Evolutionary conservation across 2,329 filamentous ascomycete genomes (phyloP).

Genomic region (Aureobasidium sp.): DNA sequence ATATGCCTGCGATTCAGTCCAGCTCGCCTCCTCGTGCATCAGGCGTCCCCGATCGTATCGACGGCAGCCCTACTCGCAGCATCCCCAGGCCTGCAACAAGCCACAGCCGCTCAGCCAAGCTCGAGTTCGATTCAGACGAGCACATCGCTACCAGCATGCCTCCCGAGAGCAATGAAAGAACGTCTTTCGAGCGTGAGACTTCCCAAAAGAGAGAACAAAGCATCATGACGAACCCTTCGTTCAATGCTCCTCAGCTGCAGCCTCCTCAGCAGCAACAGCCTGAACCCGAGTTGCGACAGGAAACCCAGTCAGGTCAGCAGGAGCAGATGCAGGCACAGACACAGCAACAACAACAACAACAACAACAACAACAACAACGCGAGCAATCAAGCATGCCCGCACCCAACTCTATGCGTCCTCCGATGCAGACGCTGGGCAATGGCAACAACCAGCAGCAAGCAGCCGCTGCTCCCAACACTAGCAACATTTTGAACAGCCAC

Average conservation of each 20-base stretch:
- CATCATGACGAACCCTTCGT: background rate
- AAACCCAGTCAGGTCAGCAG: background rate
- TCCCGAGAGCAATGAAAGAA: conserved; percentile 5
- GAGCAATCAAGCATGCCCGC: conserved; percentile 4
- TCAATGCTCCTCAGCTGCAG: conserved; percentile 4
- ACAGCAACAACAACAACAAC: conserved; percentile 14
- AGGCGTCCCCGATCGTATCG: conserved; percentile 17
- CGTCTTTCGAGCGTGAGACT: background rate
- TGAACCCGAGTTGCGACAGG: conserved; percentile 17
- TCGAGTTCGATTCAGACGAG: conserved; percentile 4
- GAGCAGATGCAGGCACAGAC: background rate
- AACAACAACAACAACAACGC: conserved; percentile 13
- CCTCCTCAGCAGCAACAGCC: conserved; percentile 11
- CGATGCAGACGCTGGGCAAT: background rate
- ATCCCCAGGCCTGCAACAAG: conserved; percentile 11
- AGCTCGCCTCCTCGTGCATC: conserved; percentile 24
- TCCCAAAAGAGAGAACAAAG: background rate
- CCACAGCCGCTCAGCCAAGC: conserved; percentile 9
- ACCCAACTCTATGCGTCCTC: conserved; percentile 9
- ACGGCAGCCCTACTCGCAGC: conserved; percentile 25
- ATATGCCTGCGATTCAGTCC: conserved; percentile 26
- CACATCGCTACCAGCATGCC: background rate
- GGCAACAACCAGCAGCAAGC: conserved; percentile 2
- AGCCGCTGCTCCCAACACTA: conserved; percentile 26
- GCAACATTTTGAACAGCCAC: conserved; percentile 20